phyloP scores from a whole-genome alignment of 768 basidiomycete genomes.

The Leccinum longicurvipes region DNA sequence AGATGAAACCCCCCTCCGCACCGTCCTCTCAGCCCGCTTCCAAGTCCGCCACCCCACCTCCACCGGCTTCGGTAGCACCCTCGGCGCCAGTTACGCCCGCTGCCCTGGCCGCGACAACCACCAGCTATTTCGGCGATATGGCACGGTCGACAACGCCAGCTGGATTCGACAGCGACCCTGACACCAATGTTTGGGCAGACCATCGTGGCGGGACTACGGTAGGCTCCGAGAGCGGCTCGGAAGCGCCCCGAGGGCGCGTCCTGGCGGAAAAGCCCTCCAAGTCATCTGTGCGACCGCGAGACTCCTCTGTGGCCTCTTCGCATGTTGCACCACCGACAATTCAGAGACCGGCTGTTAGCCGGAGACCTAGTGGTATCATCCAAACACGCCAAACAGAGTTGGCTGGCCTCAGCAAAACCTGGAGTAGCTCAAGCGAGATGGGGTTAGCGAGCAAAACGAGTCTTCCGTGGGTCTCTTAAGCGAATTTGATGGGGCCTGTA shows the following conservation, averaged over 20 bases:
- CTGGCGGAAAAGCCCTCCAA: constrained; percentile 21
- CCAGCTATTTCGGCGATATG: constrained; percentile 24
- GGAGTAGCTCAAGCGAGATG: constrained; percentile 26
- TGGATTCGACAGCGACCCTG: constrained; percentile 20
- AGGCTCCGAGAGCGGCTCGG: constrained; percentile 22
- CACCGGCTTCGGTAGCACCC: constrained; percentile 17
- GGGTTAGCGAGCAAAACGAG: constrained; percentile 18
- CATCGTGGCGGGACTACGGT: constrained; percentile 2
- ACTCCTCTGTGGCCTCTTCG: constrained; percentile 25
- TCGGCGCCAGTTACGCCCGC: constrained; percentile 26
- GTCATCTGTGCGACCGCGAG: constrained; percentile 24
- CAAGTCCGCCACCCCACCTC: constrained; percentile 17
- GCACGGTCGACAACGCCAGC: constrained; percentile 26
- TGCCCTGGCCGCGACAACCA: neutral
- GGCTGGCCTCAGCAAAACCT: constrained; percentile 32
- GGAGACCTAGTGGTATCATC: constrained; percentile 24
- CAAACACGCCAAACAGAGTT: constrained; percentile 28
- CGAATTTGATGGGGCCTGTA: neutral
- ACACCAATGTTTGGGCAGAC: constrained; percentile 30
- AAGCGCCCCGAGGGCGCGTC: constrained; percentile 17
- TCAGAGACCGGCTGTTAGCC: constrained; percentile 24
- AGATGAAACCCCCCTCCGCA: constrained; percentile 5
- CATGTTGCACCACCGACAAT: constrained; percentile 12
- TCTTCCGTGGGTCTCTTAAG: constrained; percentile 15
- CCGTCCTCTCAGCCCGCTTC: constrained; percentile 15